Conservation (phyloP, 257 asterid species). For the Nicotiana sylvestris region DNA sequence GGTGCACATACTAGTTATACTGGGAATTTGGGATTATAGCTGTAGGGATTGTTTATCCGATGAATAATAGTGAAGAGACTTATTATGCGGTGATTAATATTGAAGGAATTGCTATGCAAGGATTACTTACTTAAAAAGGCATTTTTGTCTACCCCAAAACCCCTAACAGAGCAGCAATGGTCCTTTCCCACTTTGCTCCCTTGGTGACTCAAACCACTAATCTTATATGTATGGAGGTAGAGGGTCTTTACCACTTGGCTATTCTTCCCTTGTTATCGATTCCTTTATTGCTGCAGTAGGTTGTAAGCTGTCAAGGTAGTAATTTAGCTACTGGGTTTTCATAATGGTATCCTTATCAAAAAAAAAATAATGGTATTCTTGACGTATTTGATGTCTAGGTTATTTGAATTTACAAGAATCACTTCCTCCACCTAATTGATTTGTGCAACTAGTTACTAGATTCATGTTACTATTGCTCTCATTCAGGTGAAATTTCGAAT, state of each 20-base stretch:
- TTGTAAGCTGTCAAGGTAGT: neutral
- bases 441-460: neutral
- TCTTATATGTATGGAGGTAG: neutral
- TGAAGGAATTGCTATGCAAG: neutral
- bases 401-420: neutral
- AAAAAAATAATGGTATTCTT: neutral
- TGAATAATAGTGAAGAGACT: neutral
- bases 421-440: neutral
- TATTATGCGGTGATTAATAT: neutral
- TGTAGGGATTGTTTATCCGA: neutral
- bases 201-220: neutral
- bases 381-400: neutral
- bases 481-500: conserved; percentile 70
- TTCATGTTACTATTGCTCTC: conserved; percentile 22
- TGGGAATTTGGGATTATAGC: neutral
- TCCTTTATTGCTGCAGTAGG: neutral
- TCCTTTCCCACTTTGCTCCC: neutral
- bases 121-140: neutral
- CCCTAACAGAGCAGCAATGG: neutral
- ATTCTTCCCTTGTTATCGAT: neutral
- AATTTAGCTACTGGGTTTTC: neutral
- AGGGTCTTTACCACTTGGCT: neutral
- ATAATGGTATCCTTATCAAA: neutral
- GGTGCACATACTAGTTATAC: neutral
- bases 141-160: neutral